Conservation (phyloP, 179 eudicot genomes). For the Carnegiea gigantea region DNA sequence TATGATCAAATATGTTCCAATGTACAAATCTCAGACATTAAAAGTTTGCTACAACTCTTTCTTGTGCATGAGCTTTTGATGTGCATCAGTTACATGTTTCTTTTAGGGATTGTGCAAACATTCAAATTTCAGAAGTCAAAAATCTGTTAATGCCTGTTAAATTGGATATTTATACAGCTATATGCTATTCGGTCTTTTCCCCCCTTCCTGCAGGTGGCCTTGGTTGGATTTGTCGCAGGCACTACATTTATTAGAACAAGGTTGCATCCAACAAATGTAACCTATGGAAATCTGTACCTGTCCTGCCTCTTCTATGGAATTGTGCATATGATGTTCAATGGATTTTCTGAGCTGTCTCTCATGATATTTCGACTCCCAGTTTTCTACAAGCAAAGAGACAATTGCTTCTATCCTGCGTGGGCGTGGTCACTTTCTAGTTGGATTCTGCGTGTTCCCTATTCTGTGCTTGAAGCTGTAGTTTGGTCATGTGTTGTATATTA, state of each 20-base stretch:
- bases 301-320: slow-evolving; percentile 71
- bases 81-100: not conserved
- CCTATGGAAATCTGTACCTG: slow-evolving; percentile 68
- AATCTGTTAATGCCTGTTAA: not conserved
- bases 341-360: slow-evolving; percentile 86
- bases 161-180: slow-evolving; percentile 1
- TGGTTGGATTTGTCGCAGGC: slow-evolving; percentile 71
- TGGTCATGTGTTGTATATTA: slow-evolving; percentile 84
- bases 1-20: not conserved
- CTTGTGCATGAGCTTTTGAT: not conserved
- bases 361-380: slow-evolving; percentile 89
- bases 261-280: slow-evolving; percentile 65
- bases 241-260: slow-evolving; percentile 72
- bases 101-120: not conserved
- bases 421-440: slow-evolving; percentile 82
- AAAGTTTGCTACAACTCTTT: not conserved
- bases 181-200: not conserved
- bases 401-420: slow-evolving; percentile 91
- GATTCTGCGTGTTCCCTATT: slow-evolving; percentile 84
- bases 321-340: slow-evolving; percentile 91
- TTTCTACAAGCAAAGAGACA: slow-evolving; percentile 92
- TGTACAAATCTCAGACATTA: not conserved
- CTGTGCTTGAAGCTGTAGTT: slow-evolving; percentile 70
- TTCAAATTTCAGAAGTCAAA: not conserved
- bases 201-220: slow-evolving; percentile 57